Percentiles rank a stretch among this genome's conserved stretches.
Evolutionary conservation across 148 eudicot species (phyloP).

Genomic region (Rhododendron vialii): DNA sequence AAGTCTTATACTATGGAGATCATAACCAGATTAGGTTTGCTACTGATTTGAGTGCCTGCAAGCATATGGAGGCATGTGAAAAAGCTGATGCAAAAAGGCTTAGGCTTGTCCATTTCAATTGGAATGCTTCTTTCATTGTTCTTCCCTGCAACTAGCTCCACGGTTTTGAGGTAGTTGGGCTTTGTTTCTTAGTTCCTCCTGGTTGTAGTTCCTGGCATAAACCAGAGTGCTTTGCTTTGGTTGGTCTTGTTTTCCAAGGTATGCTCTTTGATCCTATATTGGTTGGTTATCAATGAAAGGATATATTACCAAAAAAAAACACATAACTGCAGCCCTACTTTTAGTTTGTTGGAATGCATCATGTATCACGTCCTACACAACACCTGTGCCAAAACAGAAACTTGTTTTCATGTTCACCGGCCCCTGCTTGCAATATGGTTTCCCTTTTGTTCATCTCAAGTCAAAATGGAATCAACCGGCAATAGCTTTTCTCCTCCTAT

Average conservation of each 20-base stretch:
- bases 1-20: no score
- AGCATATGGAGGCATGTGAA: not conserved
- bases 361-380: not conserved
- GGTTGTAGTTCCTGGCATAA: not conserved
- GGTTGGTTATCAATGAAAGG: not conserved
- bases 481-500: constrained; percentile 14
- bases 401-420: no score
- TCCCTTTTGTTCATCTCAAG: not conserved
- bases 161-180: not conserved
- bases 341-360: not conserved
- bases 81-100: not conserved
- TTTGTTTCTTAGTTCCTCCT: not conserved
- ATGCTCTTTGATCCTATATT: not conserved
- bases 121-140: not conserved
- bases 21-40: no score
- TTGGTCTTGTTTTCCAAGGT: not conserved
- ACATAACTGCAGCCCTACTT: not conserved
- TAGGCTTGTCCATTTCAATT: not conserved
- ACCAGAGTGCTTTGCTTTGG: not conserved
- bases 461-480: not conserved
- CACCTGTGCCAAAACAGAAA: not conserved
- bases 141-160: not conserved
- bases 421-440: not conserved
- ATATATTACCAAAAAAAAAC: not conserved
- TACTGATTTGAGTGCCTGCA: not conserved